These are phyloP conservation scores for Chlamydomonas eustigma DNA, from an alignment of 139 green algal species.

Conservation along the genomic window DNA sequence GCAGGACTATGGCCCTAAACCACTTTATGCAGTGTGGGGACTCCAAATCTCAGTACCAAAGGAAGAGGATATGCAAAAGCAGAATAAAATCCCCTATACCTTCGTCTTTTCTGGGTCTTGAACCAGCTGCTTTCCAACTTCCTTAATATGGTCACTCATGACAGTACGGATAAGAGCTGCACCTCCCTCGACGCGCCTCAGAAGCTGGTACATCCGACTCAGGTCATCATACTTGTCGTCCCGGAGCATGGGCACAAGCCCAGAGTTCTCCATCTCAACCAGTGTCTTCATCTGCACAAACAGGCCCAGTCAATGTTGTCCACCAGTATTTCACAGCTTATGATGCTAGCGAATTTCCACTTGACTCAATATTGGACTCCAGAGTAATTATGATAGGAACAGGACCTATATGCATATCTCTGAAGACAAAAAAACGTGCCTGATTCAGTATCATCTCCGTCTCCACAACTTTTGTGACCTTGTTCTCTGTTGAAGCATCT, in stretches of 20 bases:
- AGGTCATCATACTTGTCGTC: conserved; percentile 83
- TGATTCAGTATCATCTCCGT: conserved; percentile 80
- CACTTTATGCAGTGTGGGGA: too few species aligned
- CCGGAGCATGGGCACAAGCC: conserved; percentile 76
- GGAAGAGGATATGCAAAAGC: too few species aligned
- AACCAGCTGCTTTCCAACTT: conserved; percentile 58
- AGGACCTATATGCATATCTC: too few species aligned
- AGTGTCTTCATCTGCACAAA: conserved; percentile 73
- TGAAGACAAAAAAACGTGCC: too few species aligned
- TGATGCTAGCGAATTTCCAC: too few species aligned
- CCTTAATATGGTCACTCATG: conserved; percentile 64
- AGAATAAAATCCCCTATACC: neutral
- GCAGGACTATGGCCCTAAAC: too few species aligned
- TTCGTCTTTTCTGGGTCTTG: conserved; percentile 62
- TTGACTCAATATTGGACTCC: too few species aligned
- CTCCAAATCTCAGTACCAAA: too few species aligned
- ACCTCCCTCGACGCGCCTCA: conserved; percentile 69
- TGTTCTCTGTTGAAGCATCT: conserved; percentile 69
- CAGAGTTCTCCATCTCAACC: conserved; percentile 90
- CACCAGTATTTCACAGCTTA: too few species aligned
- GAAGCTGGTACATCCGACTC: conserved; percentile 89
- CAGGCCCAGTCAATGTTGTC: too few species aligned
- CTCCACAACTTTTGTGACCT: conserved; percentile 78
- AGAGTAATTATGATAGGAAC: too few species aligned
- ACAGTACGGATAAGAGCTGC: conserved; percentile 60